These are phyloP conservation scores for Brettanomyces nanus DNA, from an alignment of 805 yeast species.

Conservation along the genomic window DNA sequence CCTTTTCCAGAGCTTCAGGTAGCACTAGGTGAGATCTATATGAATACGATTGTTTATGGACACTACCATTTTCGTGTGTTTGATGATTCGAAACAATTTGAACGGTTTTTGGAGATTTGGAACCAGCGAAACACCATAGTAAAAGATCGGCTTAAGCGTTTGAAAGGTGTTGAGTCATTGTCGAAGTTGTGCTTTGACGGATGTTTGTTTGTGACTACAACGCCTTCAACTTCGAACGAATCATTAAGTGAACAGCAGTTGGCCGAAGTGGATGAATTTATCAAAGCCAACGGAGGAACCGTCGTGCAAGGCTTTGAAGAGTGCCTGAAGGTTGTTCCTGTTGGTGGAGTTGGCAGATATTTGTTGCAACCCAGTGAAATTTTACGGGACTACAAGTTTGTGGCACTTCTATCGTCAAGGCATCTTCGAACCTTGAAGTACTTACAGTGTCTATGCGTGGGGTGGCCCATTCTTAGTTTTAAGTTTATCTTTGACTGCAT, in stretches of 20 bases:
- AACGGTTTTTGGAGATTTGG: conserved; percentile 6
- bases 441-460: conserved; percentile 66
- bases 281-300: conserved; percentile 1
- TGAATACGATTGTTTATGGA: conserved; percentile 1
- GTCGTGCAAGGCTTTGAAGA: conserved; percentile 5
- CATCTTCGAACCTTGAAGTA: conserved; percentile 66
- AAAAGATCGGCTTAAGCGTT: background rate
- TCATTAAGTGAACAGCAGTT: conserved; percentile 26
- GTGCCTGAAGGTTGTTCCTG: conserved; percentile 8
- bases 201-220: conserved; percentile 33
- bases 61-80: conserved; percentile 10
- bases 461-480: conserved; percentile 77
- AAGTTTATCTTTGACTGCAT: conserved; percentile 47
- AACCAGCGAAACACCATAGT: background rate
- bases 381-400: conserved; percentile 34
- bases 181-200: conserved; percentile 17
- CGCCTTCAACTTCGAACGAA: conserved; percentile 13
- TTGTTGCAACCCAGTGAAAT: background rate
- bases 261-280: conserved; percentile 6
- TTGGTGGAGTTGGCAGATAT: conserved; percentile 1
- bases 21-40: conserved; percentile 6
- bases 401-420: conserved; percentile 54
- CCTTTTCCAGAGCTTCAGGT: conserved; percentile 5
- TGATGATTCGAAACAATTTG: conserved; percentile 9
- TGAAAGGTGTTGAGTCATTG: background rate